A percentile compares a stretch with the other conserved stretches of the same genome.
Evolutionary conservation across 2,329 filamentous ascomycete genomes (phyloP).

Genomic region (Trichoderma koningiopsis): DNA sequence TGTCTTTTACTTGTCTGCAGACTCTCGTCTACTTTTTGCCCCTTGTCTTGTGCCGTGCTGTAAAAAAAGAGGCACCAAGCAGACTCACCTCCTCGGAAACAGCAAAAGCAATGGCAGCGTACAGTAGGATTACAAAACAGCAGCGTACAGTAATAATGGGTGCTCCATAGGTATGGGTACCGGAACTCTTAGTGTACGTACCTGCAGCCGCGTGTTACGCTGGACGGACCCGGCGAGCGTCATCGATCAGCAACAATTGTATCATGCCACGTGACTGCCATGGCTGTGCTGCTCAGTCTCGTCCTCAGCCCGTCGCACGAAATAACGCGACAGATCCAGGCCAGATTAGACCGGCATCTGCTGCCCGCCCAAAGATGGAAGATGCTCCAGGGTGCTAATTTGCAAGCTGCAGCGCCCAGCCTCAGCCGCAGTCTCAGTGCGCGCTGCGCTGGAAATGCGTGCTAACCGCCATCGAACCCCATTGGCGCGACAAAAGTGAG

Average conservation of each 20-base stretch:
- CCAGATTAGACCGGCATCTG: neutral
- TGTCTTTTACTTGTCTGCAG: neutral
- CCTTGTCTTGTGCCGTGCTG: neutral
- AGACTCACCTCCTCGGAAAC: too few species aligned
- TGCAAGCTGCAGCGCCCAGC: neutral
- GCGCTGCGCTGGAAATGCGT: neutral
- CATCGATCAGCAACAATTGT: slow-evolving; percentile 16
- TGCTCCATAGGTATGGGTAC: neutral
- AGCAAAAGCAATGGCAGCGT: too few species aligned
- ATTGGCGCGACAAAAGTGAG: neutral
- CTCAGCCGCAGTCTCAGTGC: neutral
- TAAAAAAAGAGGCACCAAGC: too few species aligned
- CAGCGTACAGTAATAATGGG: neutral
- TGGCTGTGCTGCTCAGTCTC: neutral
- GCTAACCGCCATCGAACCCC: neutral
- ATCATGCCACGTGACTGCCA: slow-evolving; percentile 20
- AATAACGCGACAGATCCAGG: neutral
- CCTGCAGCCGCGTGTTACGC: neutral
- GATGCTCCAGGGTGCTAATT: neutral
- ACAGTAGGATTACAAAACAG: neutral
- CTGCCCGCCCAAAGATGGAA: neutral
- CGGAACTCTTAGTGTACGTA: neutral
- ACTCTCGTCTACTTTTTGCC: neutral
- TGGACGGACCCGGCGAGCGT: neutral
- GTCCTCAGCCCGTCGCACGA: neutral